Percentiles rank a stretch among this genome's conserved stretches.
Conservation (phyloP, 768 basidiomycete genomes). For the Chlorophyllum brunneum region DNA sequence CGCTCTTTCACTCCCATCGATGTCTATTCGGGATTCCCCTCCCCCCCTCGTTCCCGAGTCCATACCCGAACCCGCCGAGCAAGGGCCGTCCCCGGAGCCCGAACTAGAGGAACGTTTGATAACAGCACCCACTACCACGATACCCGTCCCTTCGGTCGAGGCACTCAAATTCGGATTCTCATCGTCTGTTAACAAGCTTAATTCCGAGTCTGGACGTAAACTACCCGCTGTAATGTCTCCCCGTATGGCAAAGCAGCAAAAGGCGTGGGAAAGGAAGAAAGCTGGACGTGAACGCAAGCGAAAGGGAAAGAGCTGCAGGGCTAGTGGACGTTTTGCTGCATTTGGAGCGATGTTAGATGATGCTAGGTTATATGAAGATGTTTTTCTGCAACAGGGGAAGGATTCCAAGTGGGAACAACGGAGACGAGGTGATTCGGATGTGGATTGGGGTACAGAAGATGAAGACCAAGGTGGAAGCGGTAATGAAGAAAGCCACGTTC, state of each 20-base stretch:
- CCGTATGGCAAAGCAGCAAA: slow-evolving; percentile 24
- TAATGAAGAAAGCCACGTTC: too few species aligned
- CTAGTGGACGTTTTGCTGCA: slow-evolving; percentile 36
- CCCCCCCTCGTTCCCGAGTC: not conserved
- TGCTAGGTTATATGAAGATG: slow-evolving; percentile 40
- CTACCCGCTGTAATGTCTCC: slow-evolving; percentile 23
- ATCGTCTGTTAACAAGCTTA: slow-evolving; percentile 2
- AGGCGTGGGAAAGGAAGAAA: slow-evolving; percentile 21
- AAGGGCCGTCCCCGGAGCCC: not conserved
- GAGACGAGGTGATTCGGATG: slow-evolving; percentile 61
- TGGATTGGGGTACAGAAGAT: slow-evolving; percentile 58
- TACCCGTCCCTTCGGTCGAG: not conserved
- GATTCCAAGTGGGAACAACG: slow-evolving; percentile 45
- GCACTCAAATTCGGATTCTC: slow-evolving; percentile 8
- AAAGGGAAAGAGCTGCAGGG: not conserved
- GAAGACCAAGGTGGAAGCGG: slow-evolving; percentile 27
- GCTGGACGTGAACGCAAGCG: slow-evolving; percentile 1
- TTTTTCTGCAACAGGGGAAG: slow-evolving; percentile 19
- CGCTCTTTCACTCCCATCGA: slow-evolving; percentile 13
- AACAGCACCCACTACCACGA: not conserved
- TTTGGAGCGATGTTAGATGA: slow-evolving; percentile 57
- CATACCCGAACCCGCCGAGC: not conserved
- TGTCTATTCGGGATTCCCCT: slow-evolving; percentile 4
- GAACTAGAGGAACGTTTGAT: too few species aligned
- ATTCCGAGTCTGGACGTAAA: not conserved